Conservation (phyloP, 768 basidiomycete species). For the Termitomyces sp. region DNA sequence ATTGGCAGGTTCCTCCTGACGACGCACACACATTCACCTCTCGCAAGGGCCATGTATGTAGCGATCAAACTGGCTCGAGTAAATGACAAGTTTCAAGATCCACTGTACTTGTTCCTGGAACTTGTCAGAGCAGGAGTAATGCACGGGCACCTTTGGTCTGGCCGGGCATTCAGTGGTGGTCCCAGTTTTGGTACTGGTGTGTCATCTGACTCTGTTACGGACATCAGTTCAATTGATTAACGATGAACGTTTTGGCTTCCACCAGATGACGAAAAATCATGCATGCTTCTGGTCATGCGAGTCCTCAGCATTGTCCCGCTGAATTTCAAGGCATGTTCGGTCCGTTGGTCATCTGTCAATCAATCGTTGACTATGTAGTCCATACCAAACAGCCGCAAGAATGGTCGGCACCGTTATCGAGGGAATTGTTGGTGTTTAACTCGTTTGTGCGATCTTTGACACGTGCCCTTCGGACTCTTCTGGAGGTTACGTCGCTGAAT, state of each 20-base stretch:
- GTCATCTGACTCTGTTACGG: slow-evolving; percentile 28
- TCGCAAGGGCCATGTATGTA: slow-evolving; percentile 87
- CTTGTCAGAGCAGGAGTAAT: slow-evolving; percentile 94
- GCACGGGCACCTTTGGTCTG: slow-evolving; percentile 90
- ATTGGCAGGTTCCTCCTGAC: slow-evolving; percentile 75
- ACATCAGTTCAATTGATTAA: slow-evolving; percentile 16
- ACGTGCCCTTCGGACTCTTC: slow-evolving; percentile 80
- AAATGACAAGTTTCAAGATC: slow-evolving; percentile 98
- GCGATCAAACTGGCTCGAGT: slow-evolving; percentile 73
- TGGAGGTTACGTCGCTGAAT: slow-evolving; percentile 90
- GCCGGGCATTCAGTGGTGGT: slow-evolving; percentile 85
- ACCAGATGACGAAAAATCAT: slow-evolving; percentile 87
- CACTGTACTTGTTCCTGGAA: slow-evolving; percentile 91
- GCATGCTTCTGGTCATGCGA: slow-evolving; percentile 95
- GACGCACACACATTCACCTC: slow-evolving; percentile 80
- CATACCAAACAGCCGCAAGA: slow-evolving; percentile 56
- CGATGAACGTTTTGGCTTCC: slow-evolving; percentile 16
- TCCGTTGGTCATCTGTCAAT: slow-evolving; percentile 2
- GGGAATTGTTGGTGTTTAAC: slow-evolving; percentile 97
- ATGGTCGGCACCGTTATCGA: slow-evolving; percentile 95
- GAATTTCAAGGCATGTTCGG: slow-evolving; percentile 75
- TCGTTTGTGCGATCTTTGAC: slow-evolving; percentile 92
- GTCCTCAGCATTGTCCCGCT: slow-evolving; percentile 93
- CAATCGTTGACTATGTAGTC: neutral
- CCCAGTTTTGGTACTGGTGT: slow-evolving; percentile 90